Conservation (phyloP, 1,284 basidiomycete genomes). For the Apiotrichum siamense region DNA sequence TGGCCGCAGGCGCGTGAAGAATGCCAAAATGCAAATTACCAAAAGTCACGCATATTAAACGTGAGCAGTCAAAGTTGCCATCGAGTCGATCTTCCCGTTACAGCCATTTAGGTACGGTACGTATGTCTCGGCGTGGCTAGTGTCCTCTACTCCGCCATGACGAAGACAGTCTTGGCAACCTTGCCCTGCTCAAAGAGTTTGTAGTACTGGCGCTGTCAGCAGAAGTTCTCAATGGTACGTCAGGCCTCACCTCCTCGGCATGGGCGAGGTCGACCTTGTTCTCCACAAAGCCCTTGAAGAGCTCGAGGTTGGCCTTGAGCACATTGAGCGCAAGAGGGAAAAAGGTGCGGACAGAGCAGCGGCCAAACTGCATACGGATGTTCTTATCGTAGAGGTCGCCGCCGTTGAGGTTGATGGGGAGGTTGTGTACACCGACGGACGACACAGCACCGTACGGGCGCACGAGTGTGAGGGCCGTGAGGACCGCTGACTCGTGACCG, state of each 20-base stretch:
- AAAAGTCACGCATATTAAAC: too few relatives aligned
- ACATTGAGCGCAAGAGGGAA: conserved; percentile 67
- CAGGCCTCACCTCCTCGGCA: conserved; percentile 39
- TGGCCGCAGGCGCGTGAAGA: too few relatives aligned
- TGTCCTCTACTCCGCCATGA: conserved; percentile 16
- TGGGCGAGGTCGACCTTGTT: conserved; percentile 36
- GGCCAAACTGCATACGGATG: conserved; percentile 51
- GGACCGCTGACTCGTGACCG: conserved; percentile 64
- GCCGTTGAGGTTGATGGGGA: conserved; percentile 38
- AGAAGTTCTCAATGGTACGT: not conserved
- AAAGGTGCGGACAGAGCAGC: conserved; percentile 77
- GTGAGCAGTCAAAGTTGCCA: too few relatives aligned
- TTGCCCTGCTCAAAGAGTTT: conserved; percentile 40
- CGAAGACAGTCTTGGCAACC: conserved; percentile 46
- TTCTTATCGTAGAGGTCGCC: conserved; percentile 72
- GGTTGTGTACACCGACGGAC: conserved; percentile 62
- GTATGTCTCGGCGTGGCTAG: too few relatives aligned
- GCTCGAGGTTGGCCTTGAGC: conserved; percentile 47
- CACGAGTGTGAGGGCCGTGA: conserved; percentile 68
- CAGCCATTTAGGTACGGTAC: too few relatives aligned
- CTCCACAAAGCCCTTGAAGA: conserved; percentile 42
- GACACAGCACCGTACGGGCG: conserved; percentile 72
- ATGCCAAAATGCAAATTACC: too few relatives aligned
- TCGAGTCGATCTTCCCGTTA: too few relatives aligned
- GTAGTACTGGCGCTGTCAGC: conserved; percentile 33